phyloP scores from a whole-genome alignment of 345 rosid species.

The Populus nigra region DNA sequence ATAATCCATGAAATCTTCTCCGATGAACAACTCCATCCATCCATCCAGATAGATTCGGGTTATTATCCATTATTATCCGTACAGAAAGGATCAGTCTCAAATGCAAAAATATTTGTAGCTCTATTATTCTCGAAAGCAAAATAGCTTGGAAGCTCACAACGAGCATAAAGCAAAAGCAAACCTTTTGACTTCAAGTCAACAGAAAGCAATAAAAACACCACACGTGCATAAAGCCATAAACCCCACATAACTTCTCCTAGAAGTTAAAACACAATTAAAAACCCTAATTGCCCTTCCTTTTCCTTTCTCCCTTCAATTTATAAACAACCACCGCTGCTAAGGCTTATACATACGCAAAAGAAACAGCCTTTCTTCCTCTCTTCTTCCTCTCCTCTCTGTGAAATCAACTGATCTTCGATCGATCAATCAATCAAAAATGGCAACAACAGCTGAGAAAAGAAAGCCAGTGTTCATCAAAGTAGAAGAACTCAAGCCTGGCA shows the following conservation, averaged over 20 bases:
- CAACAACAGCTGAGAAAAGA: conserved; percentile 33
- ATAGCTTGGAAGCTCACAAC: too few relatives aligned
- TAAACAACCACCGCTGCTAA: neutral
- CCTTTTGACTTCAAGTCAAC: neutral
- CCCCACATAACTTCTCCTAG: neutral
- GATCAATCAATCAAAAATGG: neutral
- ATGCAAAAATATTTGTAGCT: too few relatives aligned
- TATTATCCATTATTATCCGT: too few relatives aligned
- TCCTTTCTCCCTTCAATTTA: neutral
- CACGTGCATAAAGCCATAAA: neutral
- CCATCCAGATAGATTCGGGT: too few relatives aligned
- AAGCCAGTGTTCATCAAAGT: conserved; percentile 58
- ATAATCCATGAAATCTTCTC: too few relatives aligned
- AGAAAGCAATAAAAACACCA: neutral
- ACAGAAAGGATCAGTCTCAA: too few relatives aligned
- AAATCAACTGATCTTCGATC: neutral
- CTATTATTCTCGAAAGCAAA: too few relatives aligned
- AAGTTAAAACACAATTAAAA: conserved; percentile 7
- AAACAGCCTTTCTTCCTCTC: neutral
- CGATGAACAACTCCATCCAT: too few relatives aligned
- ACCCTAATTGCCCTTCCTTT: neutral
- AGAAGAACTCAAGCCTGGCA: conserved; percentile 55
- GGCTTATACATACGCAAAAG: neutral
- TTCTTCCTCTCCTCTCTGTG: neutral
- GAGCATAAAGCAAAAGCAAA: neutral